phyloP scores from a whole-genome alignment of 2,329 filamentous ascomycete species.

The Magnaporthiopsis poae region DNA sequence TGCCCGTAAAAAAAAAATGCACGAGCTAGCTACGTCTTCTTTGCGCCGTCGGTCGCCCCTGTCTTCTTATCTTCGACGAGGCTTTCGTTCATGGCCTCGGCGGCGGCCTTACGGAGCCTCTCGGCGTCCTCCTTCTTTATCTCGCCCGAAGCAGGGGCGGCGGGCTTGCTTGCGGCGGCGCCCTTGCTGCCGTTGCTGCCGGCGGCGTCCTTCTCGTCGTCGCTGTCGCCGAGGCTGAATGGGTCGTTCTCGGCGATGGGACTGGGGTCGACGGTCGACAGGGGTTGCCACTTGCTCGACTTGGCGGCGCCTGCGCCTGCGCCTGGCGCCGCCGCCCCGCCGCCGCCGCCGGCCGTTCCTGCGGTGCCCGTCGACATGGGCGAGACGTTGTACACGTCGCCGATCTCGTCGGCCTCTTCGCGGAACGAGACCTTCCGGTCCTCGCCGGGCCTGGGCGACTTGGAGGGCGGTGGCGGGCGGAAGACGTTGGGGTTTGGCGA shows the following conservation, averaged over 20 bases:
- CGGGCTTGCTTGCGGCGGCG: constrained; percentile 1
- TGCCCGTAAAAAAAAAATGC: not conserved
- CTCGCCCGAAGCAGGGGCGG: constrained; percentile 7
- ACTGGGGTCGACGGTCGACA: constrained; percentile 73
- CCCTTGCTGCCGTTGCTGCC: constrained; percentile 32
- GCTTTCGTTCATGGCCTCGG: constrained; percentile 19
- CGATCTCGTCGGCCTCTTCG: constrained; percentile 66
- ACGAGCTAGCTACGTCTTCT: constrained; percentile 2
- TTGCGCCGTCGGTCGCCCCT: constrained; percentile 2
- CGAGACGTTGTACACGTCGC: constrained; percentile 60
- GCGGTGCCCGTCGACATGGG: constrained; percentile 35
- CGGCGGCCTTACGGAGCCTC: constrained; percentile 18
- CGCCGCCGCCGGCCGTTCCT: constrained; percentile 37
- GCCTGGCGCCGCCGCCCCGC: constrained; percentile 22
- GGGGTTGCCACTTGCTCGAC: constrained; percentile 91
- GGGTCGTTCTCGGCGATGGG: constrained; percentile 87
- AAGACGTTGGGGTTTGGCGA: constrained; percentile 71
- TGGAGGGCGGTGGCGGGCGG: constrained; percentile 51
- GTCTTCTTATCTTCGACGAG: constrained; percentile 17
- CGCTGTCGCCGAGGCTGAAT: constrained; percentile 90
- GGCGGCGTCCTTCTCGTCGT: constrained; percentile 70
- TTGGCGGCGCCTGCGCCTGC: constrained; percentile 35
- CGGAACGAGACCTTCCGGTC: constrained; percentile 48
- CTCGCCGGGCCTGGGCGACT: constrained; percentile 38
- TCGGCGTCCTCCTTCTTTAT: constrained; percentile 15